phyloP scores from a whole-genome alignment of 1,139 yeast genomes.

The Scheffersomyces cryptocercus region DNA sequence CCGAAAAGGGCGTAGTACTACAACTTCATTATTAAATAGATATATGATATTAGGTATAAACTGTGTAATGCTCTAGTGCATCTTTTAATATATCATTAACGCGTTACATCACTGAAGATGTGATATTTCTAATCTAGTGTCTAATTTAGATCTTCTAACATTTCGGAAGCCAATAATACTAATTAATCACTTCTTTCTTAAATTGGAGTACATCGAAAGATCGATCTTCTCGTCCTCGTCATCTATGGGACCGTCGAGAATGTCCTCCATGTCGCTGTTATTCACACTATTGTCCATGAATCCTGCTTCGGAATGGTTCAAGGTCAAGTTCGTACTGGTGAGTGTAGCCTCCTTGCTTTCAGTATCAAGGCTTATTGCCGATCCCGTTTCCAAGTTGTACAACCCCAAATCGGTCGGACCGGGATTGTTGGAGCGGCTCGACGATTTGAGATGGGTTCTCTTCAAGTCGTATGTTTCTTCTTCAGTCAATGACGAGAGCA shows the following conservation, averaged over 20 bases:
- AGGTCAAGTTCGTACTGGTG: background rate
- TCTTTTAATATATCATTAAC: too few relatives aligned
- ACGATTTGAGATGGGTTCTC: constrained; percentile 1
- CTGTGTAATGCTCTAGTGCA: too few relatives aligned
- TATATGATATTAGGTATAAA: too few relatives aligned
- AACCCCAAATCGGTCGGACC: constrained; percentile 7
- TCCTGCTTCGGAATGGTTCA: background rate
- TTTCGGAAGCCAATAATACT: too few relatives aligned
- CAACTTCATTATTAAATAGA: too few relatives aligned
- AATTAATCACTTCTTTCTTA: constrained; percentile 5
- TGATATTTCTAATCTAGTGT: too few relatives aligned
- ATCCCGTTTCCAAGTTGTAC: constrained; percentile 32
- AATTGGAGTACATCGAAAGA: constrained; percentile 25
- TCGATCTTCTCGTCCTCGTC: constrained; percentile 27
- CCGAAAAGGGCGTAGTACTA: too few relatives aligned
- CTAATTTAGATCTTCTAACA: too few relatives aligned
- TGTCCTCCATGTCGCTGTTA: constrained; percentile 16
- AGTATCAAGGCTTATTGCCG: constrained; percentile 20
- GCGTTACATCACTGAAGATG: too few relatives aligned
- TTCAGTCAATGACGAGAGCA: constrained; percentile 37
- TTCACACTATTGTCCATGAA: constrained; percentile 6
- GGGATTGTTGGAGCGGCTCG: constrained; percentile 4
- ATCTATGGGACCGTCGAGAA: constrained; percentile 5
- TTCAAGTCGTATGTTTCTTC: constrained; percentile 13
- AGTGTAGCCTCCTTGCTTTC: background rate